A percentile compares a stretch with the other conserved stretches of the same genome.
Evolutionary conservation across 1,284 basidiomycete genomes (phyloP).

Genomic region (Sporisorium sorghi): DNA sequence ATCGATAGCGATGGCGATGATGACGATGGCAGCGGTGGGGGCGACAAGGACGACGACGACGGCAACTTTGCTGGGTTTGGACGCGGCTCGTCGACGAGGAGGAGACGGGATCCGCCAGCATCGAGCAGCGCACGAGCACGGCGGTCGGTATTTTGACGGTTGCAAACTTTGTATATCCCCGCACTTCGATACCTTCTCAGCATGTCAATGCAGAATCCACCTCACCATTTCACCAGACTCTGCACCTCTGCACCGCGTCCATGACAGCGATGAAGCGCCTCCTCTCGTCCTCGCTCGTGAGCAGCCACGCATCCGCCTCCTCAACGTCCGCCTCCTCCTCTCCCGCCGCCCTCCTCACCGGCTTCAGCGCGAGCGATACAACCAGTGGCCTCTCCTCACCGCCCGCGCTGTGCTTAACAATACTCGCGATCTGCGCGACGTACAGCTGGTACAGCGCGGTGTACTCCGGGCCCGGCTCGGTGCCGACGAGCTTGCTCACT

Average conservation of each 20-base stretch:
- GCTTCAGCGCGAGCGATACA: constrained; percentile 41
- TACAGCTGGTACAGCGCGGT: constrained; percentile 84
- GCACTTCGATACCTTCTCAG: neutral
- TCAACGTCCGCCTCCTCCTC: constrained; percentile 67
- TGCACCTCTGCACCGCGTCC: constrained; percentile 74
- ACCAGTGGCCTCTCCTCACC: constrained; percentile 50
- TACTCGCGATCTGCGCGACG: constrained; percentile 83
- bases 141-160: constrained; percentile 23
- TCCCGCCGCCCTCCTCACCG: neutral
- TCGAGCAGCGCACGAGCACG: constrained; percentile 6
- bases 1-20: constrained; percentile 28
- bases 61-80: constrained; percentile 54
- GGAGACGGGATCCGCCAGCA: constrained; percentile 24
- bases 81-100: constrained; percentile 23
- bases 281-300: constrained; percentile 75
- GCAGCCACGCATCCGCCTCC: constrained; percentile 34
- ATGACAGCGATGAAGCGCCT: constrained; percentile 77
- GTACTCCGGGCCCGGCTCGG: constrained; percentile 74
- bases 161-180: neutral
- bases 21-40: constrained; percentile 5
- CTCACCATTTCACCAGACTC: constrained; percentile 33
- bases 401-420: constrained; percentile 76
- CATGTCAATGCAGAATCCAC: neutral
- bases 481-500: constrained; percentile 81
- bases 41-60: constrained; percentile 24